Evolutionary conservation across 345 rosid species (phyloP).

Genomic region (Eucalyptus regnans): DNA sequence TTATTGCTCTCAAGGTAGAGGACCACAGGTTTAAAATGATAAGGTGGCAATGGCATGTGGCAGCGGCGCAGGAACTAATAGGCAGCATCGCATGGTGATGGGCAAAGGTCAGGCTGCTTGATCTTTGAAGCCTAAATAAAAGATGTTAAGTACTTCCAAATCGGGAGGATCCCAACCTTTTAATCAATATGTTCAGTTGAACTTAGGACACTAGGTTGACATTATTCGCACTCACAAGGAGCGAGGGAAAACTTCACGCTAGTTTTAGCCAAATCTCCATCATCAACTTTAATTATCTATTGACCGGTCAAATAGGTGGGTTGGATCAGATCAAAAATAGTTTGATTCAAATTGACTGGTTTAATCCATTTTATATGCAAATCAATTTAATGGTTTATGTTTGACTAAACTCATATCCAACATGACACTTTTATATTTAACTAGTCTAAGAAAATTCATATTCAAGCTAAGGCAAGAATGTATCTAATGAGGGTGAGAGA

Average conservation of each 20-base stretch:
- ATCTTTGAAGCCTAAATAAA: background rate
- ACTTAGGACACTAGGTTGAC: background rate
- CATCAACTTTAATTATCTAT: background rate
- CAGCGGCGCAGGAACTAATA: background rate
- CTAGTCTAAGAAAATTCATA: no score
- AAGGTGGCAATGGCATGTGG: background rate
- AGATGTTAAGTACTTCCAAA: background rate
- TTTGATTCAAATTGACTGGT: fast-evolving
- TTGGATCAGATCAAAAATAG: no score
- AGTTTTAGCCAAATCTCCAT: background rate
- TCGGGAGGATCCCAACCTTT: background rate
- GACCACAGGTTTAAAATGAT: background rate
- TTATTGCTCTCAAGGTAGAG: background rate
- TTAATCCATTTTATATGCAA: no score
- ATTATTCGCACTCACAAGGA: background rate
- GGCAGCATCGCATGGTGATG: background rate
- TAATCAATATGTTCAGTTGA: background rate
- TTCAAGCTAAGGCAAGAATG: background rate
- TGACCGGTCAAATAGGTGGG: fast-evolving
- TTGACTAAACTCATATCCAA: no score
- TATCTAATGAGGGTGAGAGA: background rate
- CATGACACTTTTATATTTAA: background rate
- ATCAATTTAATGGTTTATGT: no score
- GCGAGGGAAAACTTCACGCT: background rate
- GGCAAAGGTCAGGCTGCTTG: background rate